Percentiles rank a stretch among this genome's conserved stretches.
phyloP scores from a whole-genome alignment of 1,139 yeast species.

The Geotrichum klebahnii region DNA sequence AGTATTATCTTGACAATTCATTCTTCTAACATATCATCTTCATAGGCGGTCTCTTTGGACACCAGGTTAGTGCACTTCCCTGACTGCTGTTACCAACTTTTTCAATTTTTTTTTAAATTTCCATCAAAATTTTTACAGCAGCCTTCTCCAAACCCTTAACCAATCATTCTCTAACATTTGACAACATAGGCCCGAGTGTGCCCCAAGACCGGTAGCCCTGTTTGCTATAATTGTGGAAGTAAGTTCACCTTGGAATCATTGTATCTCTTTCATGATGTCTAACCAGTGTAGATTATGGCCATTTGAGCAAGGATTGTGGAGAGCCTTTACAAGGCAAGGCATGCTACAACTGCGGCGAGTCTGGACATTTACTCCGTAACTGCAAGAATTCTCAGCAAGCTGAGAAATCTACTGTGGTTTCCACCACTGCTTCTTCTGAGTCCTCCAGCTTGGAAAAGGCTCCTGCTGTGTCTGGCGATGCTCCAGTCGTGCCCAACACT shows the following conservation, averaged over 20 bases:
- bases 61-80: constrained; percentile 33
- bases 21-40: constrained; percentile 19
- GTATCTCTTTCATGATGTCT: not conserved
- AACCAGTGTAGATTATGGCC: constrained; percentile 47
- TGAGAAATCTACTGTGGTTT: constrained; percentile 29
- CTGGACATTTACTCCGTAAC: constrained; percentile 78
- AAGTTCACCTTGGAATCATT: constrained; percentile 18
- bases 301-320: constrained; percentile 74
- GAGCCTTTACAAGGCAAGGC: constrained; percentile 40
- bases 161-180: constrained; percentile 2
- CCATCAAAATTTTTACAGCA: not conserved
- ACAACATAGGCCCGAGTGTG: constrained; percentile 37
- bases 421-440: too few relatives aligned
- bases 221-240: constrained; percentile 37
- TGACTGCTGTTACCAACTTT: not conserved
- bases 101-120: too few relatives aligned
- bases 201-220: constrained; percentile 39
- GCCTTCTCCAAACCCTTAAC: not conserved
- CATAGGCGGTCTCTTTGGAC: constrained; percentile 38
- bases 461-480: too few relatives aligned
- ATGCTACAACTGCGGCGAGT: constrained; percentile 83
- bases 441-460: too few relatives aligned
- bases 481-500: too few relatives aligned
- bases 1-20: not conserved
- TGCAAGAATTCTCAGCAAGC: constrained; percentile 27